These are phyloP conservation scores for Sporothrix variecibatus DNA, from an alignment of 2,329 filamentous ascomycete genomes.

Conservation along the genomic window DNA sequence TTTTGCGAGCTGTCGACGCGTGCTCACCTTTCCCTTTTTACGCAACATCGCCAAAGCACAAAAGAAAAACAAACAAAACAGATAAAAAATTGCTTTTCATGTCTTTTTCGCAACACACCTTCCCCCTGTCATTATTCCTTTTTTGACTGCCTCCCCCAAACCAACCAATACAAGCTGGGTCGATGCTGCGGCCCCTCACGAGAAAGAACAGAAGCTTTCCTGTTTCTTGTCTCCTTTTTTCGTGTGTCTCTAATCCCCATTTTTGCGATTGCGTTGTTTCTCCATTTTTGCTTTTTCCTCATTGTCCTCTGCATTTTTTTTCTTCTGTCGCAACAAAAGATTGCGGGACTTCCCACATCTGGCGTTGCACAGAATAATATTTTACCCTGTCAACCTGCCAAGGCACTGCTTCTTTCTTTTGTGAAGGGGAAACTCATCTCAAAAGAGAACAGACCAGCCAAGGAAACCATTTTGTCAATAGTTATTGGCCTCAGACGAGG, in stretches of 20 bases:
- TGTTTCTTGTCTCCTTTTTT: not conserved
- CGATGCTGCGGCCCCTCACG: slow-evolving; percentile 56
- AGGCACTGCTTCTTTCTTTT: slow-evolving; percentile 19
- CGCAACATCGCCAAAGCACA: not conserved
- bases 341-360: not conserved
- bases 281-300: not conserved
- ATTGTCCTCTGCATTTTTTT: not conserved
- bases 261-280: slow-evolving; percentile 14
- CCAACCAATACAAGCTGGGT: slow-evolving; percentile 42
- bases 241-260: slow-evolving; percentile 4
- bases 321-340: not conserved
- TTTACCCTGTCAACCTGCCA: slow-evolving; percentile 24
- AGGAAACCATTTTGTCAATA: slow-evolving; percentile 21
- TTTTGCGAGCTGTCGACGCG: not conserved
- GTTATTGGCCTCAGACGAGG: slow-evolving; percentile 23
- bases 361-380: not conserved
- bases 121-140: not conserved
- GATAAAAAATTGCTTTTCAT: slow-evolving; percentile 12
- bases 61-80: slow-evolving; percentile 12
- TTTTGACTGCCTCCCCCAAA: not conserved
- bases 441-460: slow-evolving; percentile 23
- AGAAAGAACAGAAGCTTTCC: not conserved
- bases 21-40: not conserved
- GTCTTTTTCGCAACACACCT: not conserved
- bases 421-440: not conserved